A percentile compares a stretch with the other conserved stretches of the same genome.
Evolutionary conservation across 768 basidiomycete genomes (phyloP).

Genomic region (Leccinum longicurvipes): DNA sequence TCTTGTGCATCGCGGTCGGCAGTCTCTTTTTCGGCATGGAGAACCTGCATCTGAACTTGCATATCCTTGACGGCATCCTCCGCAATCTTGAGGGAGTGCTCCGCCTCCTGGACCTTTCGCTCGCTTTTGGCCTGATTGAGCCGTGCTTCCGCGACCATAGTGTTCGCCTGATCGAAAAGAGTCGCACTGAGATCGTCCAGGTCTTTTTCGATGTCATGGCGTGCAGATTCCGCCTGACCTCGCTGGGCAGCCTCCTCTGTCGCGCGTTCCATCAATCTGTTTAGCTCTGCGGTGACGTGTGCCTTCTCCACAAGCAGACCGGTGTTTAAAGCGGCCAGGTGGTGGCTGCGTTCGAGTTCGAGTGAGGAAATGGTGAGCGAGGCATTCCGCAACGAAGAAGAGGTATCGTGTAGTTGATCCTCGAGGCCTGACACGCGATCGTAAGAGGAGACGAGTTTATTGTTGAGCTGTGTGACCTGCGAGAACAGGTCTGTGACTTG

Average conservation of each 20-base stretch:
- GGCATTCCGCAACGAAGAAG: slow-evolving; percentile 54
- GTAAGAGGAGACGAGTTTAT: slow-evolving; percentile 89
- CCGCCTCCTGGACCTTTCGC: slow-evolving; percentile 71
- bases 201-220: slow-evolving; percentile 84
- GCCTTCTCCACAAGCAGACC: slow-evolving; percentile 89
- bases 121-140: slow-evolving; percentile 62
- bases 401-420: slow-evolving; percentile 74
- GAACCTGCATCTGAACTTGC: slow-evolving; percentile 79
- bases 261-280: slow-evolving; percentile 90
- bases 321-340: slow-evolving; percentile 86
- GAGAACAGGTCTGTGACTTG: slow-evolving; percentile 86
- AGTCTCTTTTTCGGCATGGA: slow-evolving; percentile 65
- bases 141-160: slow-evolving; percentile 96
- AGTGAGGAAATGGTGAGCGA: slow-evolving; percentile 72
- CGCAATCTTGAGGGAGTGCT: slow-evolving; percentile 73
- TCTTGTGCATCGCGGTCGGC: slow-evolving; percentile 52
- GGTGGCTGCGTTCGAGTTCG: slow-evolving; percentile 81
- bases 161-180: slow-evolving; percentile 90
- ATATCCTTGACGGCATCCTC: slow-evolving; percentile 83
- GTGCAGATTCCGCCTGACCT: slow-evolving; percentile 85
- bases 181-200: slow-evolving; percentile 90
- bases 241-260: slow-evolving; percentile 91
- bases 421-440: slow-evolving; percentile 91
- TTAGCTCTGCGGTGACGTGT: slow-evolving; percentile 89
- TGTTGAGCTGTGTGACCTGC: slow-evolving; percentile 88